phyloP scores from a whole-genome alignment of 192 early-diverging fungal genomes.

The Mortierella claussenii region DNA sequence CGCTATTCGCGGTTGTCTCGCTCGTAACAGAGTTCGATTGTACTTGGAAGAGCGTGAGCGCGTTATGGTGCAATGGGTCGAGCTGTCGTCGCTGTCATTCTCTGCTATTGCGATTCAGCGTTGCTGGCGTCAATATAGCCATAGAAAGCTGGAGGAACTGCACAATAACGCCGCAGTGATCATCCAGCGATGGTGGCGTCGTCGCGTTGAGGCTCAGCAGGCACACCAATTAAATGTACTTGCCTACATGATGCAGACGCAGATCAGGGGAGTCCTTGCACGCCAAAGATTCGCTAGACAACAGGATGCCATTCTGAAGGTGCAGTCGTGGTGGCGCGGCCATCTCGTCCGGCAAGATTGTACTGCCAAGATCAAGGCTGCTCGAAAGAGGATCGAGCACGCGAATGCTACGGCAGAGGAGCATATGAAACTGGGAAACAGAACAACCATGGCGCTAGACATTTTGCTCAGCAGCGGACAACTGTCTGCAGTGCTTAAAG shows the following conservation, averaged over 20 bases:
- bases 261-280: conserved; percentile 42
- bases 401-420: conserved; percentile 54
- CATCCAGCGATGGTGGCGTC: conserved; percentile 51
- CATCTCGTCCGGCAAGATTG: conserved; percentile 43
- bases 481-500: conserved; percentile 56
- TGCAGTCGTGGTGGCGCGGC: conserved; percentile 55
- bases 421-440: conserved; percentile 57
- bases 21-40: conserved; percentile 17
- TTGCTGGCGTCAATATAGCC: conserved; percentile 20
- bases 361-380: conserved; percentile 46
- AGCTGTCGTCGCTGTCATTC: conserved; percentile 19
- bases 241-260: conserved; percentile 30
- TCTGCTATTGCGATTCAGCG: conserved; percentile 44
- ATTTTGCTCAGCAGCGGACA: conserved; percentile 54
- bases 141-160: conserved; percentile 9
- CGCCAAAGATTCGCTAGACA: conserved; percentile 5
- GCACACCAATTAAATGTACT: conserved; percentile 3
- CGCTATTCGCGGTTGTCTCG: conserved; percentile 30
- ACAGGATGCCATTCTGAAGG: conserved; percentile 28
- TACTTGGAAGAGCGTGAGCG: conserved; percentile 36
- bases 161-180: conserved; percentile 12
- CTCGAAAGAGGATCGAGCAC: conserved; percentile 48
- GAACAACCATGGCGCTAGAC: conserved; percentile 54
- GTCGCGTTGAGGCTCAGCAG: background rate
- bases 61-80: conserved; percentile 23